Base-by-base conservation (phyloP, 805 yeast genomes). In the Wickerhamomyces alni region DNA sequence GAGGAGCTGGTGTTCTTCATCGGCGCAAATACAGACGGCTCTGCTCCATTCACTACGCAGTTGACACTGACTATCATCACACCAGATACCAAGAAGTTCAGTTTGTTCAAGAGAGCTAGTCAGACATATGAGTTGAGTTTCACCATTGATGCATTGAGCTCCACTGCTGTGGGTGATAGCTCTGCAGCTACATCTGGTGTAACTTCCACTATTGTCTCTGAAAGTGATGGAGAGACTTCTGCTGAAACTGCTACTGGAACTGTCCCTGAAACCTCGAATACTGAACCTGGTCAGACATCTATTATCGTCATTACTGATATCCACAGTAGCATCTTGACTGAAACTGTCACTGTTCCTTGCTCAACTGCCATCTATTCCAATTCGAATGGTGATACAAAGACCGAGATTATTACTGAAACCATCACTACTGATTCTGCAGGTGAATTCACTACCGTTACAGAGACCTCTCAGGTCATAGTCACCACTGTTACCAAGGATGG, bases 341-440 rank as follows among this genome's bases (percentile, higher is more conserved):
- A 31, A 18, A 35, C 38, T 6, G 42, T 35, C 12, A 39, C 36
- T 25, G 38, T 35, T 13, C 38, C 42, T 10, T 35, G 38, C 13
- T 32, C 29, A 17, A 34, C 43, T 6, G 16, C 37, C 2, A 37
- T 38, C 9, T 24, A 12, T 16, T 24, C 31, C 3, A 36, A 34
- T 26, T 15, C 30, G 8, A 26, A 29, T 2, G 42, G 39, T 12
- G 35, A 31, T 8, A 28, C 33, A 1, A 32, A 26, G n/a, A 39
- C 42, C 11, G 35, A 31, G 8, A 30, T 35, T n/a, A 18, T 35
- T 24, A 35, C 35, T 12, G 25, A 24, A 10, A 33, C 33, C 16
- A 36, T 28, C 17, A 40, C 43, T 12, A 33, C 39, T 21, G 32
- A 40, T 18, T 17, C 36, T 13, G 16, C 21, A 6, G 39, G 39